These are phyloP conservation scores for Mayamaea pseudoterrestris DNA, from an alignment of 108 stramenopile species.

Conservation along the genomic window DNA sequence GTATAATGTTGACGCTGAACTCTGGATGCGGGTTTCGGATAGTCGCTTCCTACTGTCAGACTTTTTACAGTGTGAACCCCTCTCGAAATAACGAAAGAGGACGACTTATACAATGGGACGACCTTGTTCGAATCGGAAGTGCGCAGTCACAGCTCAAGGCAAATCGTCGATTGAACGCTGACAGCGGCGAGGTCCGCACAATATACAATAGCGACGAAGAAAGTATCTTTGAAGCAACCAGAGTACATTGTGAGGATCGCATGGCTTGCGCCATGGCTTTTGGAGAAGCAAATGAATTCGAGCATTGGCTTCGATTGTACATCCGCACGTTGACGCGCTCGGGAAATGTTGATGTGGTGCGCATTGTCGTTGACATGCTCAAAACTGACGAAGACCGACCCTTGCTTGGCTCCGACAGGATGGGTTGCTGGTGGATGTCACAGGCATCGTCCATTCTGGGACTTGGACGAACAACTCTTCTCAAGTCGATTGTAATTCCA, in stretches of 20 bases:
- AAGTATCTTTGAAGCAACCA: slow-evolving; percentile 30
- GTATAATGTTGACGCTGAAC: slow-evolving; percentile 47
- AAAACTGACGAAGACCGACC: neutral
- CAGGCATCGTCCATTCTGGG: slow-evolving; percentile 22
- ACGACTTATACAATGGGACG: slow-evolving; percentile 46
- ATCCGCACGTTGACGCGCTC: slow-evolving; percentile 25
- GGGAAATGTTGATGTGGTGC: slow-evolving; percentile 35
- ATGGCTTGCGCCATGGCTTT: slow-evolving; percentile 73
- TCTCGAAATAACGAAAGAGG: slow-evolving; percentile 16
- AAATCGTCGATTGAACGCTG: slow-evolving; percentile 13
- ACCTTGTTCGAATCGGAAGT: slow-evolving; percentile 39
- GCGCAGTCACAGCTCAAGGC: slow-evolving; percentile 21
- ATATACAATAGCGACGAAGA: slow-evolving; percentile 1
- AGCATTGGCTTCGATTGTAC: slow-evolving; percentile 51
- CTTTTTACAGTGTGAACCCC: slow-evolving; percentile 58
- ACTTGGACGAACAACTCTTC: slow-evolving; percentile 35
- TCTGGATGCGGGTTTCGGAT: slow-evolving; percentile 75
- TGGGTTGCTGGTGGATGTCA: slow-evolving; percentile 52
- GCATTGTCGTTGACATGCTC: slow-evolving; percentile 58
- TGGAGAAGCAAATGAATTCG: slow-evolving; percentile 46
- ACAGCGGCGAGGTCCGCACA: neutral
- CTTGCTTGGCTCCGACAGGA: neutral
- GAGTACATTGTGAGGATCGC: slow-evolving; percentile 81
- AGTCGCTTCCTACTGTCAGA: slow-evolving; percentile 74
- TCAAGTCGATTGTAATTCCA: slow-evolving; percentile 41